Percentiles rank a stretch among this genome's conserved stretches.
Evolutionary conservation across 2,329 filamentous ascomycete species (phyloP).

Genomic region (Exophiala bonariae): DNA sequence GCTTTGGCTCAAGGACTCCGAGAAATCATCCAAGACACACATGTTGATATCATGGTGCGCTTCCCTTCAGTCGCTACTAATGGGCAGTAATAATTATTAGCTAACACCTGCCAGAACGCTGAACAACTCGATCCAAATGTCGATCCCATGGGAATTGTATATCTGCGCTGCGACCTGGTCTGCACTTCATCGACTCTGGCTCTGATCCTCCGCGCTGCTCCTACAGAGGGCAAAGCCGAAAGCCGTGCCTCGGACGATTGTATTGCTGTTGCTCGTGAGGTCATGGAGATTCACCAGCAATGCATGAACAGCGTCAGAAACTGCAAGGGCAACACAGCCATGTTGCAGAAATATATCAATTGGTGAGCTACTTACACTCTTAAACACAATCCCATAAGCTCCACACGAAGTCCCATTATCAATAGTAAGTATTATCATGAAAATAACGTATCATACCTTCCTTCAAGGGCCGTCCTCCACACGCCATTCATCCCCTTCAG

Average conservation of each 20-base stretch:
- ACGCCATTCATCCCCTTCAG: slow-evolving; percentile 41
- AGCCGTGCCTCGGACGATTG: slow-evolving; percentile 31
- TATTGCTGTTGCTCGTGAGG: slow-evolving; percentile 34
- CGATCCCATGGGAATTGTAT: slow-evolving; percentile 32
- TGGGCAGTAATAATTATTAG: neutral
- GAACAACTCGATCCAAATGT: neutral
- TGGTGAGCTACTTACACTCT: slow-evolving; percentile 29
- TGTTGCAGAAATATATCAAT: slow-evolving; percentile 38
- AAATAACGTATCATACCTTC: too few species aligned
- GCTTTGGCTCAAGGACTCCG: slow-evolving; percentile 27
- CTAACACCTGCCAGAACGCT: slow-evolving; percentile 4
- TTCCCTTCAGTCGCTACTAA: neutral
- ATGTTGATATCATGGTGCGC: slow-evolving; percentile 17
- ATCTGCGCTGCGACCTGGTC: slow-evolving; percentile 36
- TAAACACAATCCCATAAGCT: too few species aligned
- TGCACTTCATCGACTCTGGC: slow-evolving; percentile 37
- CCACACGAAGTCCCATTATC: too few species aligned
- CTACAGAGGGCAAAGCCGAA: slow-evolving; percentile 1
- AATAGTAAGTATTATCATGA: too few species aligned
- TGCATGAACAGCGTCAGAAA: slow-evolving; percentile 32
- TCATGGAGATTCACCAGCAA: slow-evolving; percentile 36
- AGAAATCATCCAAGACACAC: slow-evolving; percentile 22
- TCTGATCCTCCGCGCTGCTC: slow-evolving; percentile 35
- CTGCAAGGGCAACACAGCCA: slow-evolving; percentile 28
- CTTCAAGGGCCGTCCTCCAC: slow-evolving; percentile 38